These are phyloP conservation scores for Argentina anserina DNA, from an alignment of 306 rosid species.

Conservation along the genomic window DNA sequence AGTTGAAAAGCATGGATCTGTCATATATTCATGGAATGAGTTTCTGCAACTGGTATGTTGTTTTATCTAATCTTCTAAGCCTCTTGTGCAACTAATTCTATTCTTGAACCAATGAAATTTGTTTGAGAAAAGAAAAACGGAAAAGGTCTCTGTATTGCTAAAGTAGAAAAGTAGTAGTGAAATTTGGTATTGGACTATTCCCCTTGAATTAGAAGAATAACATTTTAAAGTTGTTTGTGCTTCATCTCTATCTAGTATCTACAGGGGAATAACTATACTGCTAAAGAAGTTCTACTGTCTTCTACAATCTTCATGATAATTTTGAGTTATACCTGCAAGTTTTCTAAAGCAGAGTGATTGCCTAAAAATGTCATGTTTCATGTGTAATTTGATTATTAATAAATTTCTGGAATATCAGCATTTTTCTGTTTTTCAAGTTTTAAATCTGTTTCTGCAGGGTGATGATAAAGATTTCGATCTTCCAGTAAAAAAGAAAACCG, in stretches of 20 bases:
- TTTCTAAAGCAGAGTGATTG: conserved; percentile 1
- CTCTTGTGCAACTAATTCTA: background rate
- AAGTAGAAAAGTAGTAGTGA: background rate
- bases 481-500: conserved; percentile 69
- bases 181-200: conserved; percentile 10
- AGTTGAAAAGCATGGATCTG: conserved; percentile 52
- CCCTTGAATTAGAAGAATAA: background rate
- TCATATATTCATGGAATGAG: conserved; percentile 74
- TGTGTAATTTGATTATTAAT: conserved; percentile 7
- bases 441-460: conserved; percentile 51
- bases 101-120: background rate
- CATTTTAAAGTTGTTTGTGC: background rate
- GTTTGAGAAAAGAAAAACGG: background rate
- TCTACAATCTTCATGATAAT: background rate
- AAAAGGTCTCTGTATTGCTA: background rate
- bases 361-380: conserved; percentile 8
- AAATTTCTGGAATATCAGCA: background rate
- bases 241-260: background rate
- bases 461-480: conserved; percentile 58
- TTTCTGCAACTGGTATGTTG: conserved; percentile 70
- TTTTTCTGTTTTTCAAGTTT: conserved; percentile 12
- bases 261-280: background rate
- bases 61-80: conserved; percentile 19
- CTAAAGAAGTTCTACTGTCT: background rate
- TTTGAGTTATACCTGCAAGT: background rate